Evolutionary conservation across 257 asterid species (phyloP).

Genomic region (Ajuga chamaepitys): DNA sequence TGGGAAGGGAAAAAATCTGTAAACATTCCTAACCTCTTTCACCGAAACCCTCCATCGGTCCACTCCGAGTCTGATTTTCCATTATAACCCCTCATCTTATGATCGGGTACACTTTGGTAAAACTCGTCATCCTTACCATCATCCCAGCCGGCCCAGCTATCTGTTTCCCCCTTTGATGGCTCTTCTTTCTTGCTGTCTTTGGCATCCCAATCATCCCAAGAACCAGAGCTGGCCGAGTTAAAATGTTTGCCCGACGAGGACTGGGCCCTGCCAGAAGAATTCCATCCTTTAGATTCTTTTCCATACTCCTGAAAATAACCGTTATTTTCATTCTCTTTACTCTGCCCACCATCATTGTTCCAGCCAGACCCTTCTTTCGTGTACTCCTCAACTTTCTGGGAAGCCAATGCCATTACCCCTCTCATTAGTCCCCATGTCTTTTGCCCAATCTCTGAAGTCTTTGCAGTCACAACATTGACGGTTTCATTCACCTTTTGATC

Average conservation of each 20-base stretch:
- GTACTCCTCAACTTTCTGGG: conserved; percentile 91
- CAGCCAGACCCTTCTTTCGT: conserved; percentile 58
- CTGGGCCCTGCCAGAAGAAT: conserved; percentile 35
- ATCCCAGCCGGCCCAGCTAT: conserved; percentile 95
- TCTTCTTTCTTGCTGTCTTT: conserved; percentile 44
- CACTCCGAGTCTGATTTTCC: conserved; percentile 61
- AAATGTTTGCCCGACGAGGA: conserved; percentile 35
- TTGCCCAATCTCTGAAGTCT: conserved; percentile 84
- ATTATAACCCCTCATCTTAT: conserved; percentile 33
- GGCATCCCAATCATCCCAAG: conserved; percentile 90
- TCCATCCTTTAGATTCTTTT: conserved; percentile 48
- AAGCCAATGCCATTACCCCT: conserved; percentile 88
- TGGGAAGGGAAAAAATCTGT: conserved; percentile 18
- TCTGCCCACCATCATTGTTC: conserved; percentile 64
- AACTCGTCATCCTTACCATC: conserved; percentile 59
- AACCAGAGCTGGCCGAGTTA: conserved; percentile 34
- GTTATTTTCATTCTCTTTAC: conserved; percentile 39
- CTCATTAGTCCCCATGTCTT: conserved; percentile 89
- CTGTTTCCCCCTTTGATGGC: conserved; percentile 39
- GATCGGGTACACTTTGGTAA: conserved; percentile 42
- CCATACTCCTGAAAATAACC: conserved; percentile 55
- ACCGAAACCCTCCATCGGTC: conserved; percentile 72
- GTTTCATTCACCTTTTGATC: conserved; percentile 82
- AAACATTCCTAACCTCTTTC: conserved; percentile 28
- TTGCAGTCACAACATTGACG: conserved; percentile 67